A percentile compares a stretch with the other conserved stretches of the same genome.
phyloP scores from a whole-genome alignment of 2,329 filamentous ascomycete species.

The Thielaviopsis musarum region DNA sequence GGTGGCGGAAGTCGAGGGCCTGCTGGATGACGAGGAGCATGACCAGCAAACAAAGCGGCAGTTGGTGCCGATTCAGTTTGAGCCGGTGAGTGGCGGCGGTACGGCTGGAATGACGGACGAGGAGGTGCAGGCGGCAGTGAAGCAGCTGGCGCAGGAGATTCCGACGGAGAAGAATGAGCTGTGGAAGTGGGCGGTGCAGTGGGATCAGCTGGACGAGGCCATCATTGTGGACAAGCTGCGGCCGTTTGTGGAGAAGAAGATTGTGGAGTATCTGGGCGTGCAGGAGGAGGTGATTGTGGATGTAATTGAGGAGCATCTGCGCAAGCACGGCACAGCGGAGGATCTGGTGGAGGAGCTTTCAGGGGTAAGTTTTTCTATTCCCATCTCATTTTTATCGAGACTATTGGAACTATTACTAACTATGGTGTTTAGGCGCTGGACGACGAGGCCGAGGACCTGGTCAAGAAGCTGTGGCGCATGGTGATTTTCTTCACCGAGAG shows the following conservation, averaged over 20 bases:
- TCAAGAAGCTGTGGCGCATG: conserved; percentile 97
- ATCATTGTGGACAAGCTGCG: conserved; percentile 73
- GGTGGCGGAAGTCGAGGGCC: conserved; percentile 81
- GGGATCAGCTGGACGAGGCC: conserved; percentile 73
- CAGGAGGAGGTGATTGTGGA: conserved; percentile 93
- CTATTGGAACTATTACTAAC: background rate
- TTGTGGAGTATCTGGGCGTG: conserved; percentile 88
- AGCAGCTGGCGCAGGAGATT: conserved; percentile 75
- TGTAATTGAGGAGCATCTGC: conserved; percentile 74
- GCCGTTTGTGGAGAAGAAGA: conserved; percentile 95
- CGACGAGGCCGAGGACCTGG: conserved; percentile 82
- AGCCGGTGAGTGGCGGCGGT: conserved; percentile 42
- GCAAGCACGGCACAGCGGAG: conserved; percentile 55
- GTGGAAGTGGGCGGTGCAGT: conserved; percentile 86
- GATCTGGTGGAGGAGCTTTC: conserved; percentile 73
- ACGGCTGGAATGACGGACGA: conserved; percentile 58
- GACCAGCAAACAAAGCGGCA: conserved; percentile 52
- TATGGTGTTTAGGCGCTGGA: conserved; percentile 52
- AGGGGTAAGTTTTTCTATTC: conserved; percentile 40
- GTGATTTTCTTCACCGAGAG: conserved; percentile 94
- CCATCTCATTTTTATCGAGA: background rate
- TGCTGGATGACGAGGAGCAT: conserved; percentile 90
- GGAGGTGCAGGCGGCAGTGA: conserved; percentile 67
- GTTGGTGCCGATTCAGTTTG: conserved; percentile 69
- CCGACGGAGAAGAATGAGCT: conserved; percentile 71